phyloP scores from a whole-genome alignment of 768 basidiomycete genomes.

The Kwoniella dejecticola region DNA sequence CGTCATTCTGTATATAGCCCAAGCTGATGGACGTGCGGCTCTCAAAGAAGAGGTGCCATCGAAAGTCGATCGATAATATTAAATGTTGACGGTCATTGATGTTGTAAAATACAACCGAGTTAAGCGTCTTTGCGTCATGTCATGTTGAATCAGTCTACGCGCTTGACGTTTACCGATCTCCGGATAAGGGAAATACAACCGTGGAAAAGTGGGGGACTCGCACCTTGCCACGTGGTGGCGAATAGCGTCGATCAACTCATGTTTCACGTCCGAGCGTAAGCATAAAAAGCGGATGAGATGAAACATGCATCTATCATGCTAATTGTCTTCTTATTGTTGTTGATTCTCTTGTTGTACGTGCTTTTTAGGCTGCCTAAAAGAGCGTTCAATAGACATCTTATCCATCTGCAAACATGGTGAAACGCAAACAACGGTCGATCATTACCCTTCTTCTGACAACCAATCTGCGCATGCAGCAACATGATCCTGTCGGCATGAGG shows the following conservation, averaged over 20 bases:
- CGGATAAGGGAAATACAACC: background rate
- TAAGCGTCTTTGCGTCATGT: constrained; percentile 1
- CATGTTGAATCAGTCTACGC: no score
- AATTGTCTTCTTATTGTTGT: no score
- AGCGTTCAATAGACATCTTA: background rate
- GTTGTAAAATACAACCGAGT: no score
- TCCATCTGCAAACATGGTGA: background rate
- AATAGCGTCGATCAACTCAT: no score
- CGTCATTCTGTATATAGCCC: constrained; percentile 31
- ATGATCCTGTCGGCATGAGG: background rate
- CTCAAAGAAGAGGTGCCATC: no score
- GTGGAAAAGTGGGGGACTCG: background rate
- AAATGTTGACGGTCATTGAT: no score
- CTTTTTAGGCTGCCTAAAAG: no score
- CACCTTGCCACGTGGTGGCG: background rate
- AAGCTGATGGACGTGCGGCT: no score
- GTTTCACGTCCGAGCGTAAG: background rate
- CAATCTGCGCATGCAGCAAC: background rate
- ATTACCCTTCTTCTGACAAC: background rate
- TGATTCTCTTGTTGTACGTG: no score
- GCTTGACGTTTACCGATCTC: background rate
- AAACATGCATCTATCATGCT: no score
- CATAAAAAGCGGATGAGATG: no score
- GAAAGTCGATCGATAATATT: no score
- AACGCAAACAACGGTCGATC: background rate